These are phyloP conservation scores for Vicia villosa DNA, from an alignment of 306 rosid genomes.

Conservation along the genomic window DNA sequence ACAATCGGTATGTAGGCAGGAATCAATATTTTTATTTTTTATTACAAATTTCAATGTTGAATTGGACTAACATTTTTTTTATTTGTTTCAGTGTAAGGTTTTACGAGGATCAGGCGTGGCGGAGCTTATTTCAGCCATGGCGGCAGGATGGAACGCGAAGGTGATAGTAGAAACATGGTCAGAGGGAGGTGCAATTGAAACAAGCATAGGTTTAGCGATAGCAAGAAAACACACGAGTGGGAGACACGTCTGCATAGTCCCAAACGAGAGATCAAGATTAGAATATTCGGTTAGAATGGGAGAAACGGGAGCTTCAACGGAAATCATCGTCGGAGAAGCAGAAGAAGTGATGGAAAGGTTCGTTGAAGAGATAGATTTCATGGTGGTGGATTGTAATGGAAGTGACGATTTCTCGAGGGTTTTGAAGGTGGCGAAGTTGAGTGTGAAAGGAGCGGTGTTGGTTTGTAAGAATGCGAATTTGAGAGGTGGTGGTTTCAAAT, in stretches of 20 bases:
- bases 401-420: conserved; percentile 44
- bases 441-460: conserved; percentile 68
- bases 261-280: conserved; percentile 59
- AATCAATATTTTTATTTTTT: background rate
- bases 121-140: conserved; percentile 88
- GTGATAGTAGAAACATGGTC: conserved; percentile 88
- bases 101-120: conserved; percentile 69
- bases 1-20: conserved; percentile 65
- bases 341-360: conserved; percentile 62
- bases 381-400: conserved; percentile 71
- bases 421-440: conserved; percentile 57
- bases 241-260: conserved; percentile 79
- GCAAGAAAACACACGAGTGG: conserved; percentile 73
- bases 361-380: conserved; percentile 60
- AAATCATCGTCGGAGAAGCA: conserved; percentile 66
- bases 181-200: conserved; percentile 60
- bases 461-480: conserved; percentile 68
- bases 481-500: conserved; percentile 46
- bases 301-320: conserved; percentile 43
- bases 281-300: conserved; percentile 53
- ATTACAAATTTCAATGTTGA: background rate
- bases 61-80: background rate
- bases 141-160: conserved; percentile 90
- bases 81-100: conserved; percentile 56
- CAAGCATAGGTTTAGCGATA: conserved; percentile 70